Conservation (phyloP, 2,329 filamentous ascomycete species). For the Cadophora luteo-olivacea region DNA sequence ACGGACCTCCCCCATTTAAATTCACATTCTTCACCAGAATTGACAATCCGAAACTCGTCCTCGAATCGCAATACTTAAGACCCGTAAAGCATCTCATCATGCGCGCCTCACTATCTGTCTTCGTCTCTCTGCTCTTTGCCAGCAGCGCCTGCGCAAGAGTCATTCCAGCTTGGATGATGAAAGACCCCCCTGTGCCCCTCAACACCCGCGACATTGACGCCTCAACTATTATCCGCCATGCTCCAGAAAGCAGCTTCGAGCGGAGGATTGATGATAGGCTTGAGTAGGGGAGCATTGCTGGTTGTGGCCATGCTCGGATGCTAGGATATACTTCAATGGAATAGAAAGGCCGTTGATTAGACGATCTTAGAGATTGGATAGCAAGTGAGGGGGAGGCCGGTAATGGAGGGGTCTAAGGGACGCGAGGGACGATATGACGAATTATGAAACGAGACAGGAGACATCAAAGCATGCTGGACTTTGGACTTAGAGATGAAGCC, state of each 20-base stretch:
- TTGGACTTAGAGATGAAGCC: not conserved
- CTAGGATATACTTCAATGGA: not conserved
- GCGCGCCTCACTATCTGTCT: constrained; percentile 15
- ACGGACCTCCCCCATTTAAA: not conserved
- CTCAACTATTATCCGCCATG: constrained; percentile 1
- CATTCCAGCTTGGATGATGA: constrained; percentile 27
- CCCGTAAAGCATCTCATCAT: constrained; percentile 12
- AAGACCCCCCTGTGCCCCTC: not conserved
- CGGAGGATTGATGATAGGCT: constrained; percentile 9
- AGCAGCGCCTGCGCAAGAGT: constrained; percentile 22
- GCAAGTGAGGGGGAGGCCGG: no score
- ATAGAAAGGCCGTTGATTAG: not conserved
- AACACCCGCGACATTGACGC: constrained; percentile 4
- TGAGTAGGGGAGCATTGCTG: not conserved
- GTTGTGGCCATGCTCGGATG: not conserved
- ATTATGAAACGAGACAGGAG: not conserved
- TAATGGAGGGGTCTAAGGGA: not conserved
- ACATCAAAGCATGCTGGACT: not conserved
- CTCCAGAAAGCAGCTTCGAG: constrained; percentile 11
- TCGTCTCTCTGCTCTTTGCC: constrained; percentile 22
- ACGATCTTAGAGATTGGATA: not conserved
- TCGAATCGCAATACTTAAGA: not conserved
- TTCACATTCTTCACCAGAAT: not conserved
- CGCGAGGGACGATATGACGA: not conserved
- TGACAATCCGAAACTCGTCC: not conserved